Evolutionary conservation across 352 stramenopile species (phyloP), one percentile per base, ranked within the genome.

Genomic region (Pythium angustatum): DNA sequence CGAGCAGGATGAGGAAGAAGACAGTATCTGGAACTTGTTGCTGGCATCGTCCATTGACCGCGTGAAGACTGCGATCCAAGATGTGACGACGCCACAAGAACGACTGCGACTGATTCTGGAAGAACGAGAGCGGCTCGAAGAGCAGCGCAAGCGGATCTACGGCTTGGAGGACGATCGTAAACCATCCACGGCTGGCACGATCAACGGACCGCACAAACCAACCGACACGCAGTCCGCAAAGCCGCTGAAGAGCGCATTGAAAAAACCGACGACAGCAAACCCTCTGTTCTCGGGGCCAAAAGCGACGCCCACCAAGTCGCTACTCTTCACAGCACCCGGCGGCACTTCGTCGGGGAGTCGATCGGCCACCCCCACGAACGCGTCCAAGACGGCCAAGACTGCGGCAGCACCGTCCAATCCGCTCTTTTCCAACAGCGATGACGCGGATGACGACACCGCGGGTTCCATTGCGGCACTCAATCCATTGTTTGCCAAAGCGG

Each of bases 21-120:
- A 90, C 57, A 87, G 78, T 40, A 86, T 90, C 36, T 92, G 81
- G 83, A 86, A 80, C 43, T 72, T 90, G 27, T 60, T 92, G 15
- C 68, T 92, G 3, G 75, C 79, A 3, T 88, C 83, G 27, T 92
- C 83, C 1, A 80, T 92, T 10, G 83, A 90, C 62, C 76, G 79
- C 28, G 80, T 86, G 15, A 83, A 83, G 54, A 78, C 52, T 24
- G 70, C 70, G 12, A 90, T 90, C 15, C 56, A 64, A 28, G 72
- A 71, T 19, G 68, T 88, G 3, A 52, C 66, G 2, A 73, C 68
- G 12, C 77, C 73, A 4, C 74, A 86, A 60, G 81, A 90, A 22
- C 80, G 76, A 2, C 61, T 92, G 34, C 69, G 71, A 24, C 38
- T 88, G 26, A 89, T 92, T 60, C 54, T 90, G 2, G 75, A 79